Evolutionary conservation across 2,329 filamentous ascomycete genomes (phyloP).

Genomic region (Fusarium sp.): DNA sequence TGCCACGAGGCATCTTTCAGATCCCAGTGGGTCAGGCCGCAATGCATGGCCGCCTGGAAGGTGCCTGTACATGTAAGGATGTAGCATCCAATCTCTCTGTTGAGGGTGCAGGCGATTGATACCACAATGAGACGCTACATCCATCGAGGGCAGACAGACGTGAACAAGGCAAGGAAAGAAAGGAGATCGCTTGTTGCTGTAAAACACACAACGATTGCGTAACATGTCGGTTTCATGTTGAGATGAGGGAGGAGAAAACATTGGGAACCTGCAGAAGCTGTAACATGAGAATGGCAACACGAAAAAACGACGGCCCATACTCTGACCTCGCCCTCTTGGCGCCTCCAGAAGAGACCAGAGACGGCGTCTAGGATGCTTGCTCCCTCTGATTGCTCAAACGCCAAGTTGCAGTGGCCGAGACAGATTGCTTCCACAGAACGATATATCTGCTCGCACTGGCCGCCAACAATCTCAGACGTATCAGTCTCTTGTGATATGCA

Average conservation of each 20-base stretch:
- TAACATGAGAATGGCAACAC: not conserved
- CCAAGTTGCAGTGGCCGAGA: not conserved
- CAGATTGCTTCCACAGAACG: slow-evolving; percentile 13
- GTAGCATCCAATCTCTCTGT: not conserved
- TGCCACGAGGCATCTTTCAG: slow-evolving; percentile 11
- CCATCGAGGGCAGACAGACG: not conserved
- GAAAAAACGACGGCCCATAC: not conserved
- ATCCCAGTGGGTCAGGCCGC: slow-evolving; percentile 26
- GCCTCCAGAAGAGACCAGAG: not conserved
- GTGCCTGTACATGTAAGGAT: not conserved
- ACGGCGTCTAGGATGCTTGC: not conserved
- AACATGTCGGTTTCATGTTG: slow-evolving; percentile 19
- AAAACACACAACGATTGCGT: slow-evolving; percentile 14
- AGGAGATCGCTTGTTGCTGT: not conserved
- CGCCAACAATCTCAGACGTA: not conserved
- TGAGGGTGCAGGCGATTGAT: not conserved
- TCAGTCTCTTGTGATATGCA: not conserved
- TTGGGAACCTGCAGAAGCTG: slow-evolving; percentile 16
- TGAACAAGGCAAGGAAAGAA: not conserved
- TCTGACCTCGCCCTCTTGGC: not conserved
- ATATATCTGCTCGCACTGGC: not conserved
- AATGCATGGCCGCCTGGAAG: slow-evolving; percentile 21
- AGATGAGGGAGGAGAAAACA: slow-evolving; percentile 7
- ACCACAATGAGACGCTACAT: not conserved
- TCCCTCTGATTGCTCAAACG: not conserved